Evolutionary conservation across 2,329 filamentous ascomycete species (phyloP), one percentile per base, ranked within the genome.

Genomic region (Fusarium ramigenum): DNA sequence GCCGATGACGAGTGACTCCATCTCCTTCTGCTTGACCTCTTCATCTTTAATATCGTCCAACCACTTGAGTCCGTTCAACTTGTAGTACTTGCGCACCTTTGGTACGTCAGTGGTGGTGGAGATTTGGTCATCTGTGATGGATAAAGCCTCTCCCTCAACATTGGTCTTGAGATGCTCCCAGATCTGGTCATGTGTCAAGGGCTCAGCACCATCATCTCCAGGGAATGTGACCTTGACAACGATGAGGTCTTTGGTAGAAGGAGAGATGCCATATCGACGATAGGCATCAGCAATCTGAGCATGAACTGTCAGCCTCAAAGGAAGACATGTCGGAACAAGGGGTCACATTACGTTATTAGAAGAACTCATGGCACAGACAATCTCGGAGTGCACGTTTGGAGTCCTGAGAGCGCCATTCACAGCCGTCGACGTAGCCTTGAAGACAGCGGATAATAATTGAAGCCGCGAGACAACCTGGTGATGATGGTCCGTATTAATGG

Each of bases 231-330:
- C 87, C 80, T 98, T 98, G 78, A 98, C 87, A 11, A 93, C 91
- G 6, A 98, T 84, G n/a, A 99, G 83, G 75, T 91, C 83, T 49
- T 87, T 91, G 5, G 93, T 96, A 16, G 86, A 84, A 18, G 93
- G 89, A 2, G 89, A 86, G 65, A 98, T 91, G 53, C 96, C 96
- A 79, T 96, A 97, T 60, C 92, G 92, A 37, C 94, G 92, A 83
- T 98, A 98, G 1, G 95, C 92, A 76, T 98, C 95, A 58, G 94
- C 90, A 78, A 99, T 98, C 94, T 97, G 58, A 11, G 37, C 11
- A 37, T 37, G 58, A 56, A 8, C 52, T 52, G 72, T 74, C 54
- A 69, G 68, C 50, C 57, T 56, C n/a, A 23, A 52, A 23, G 30
- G 39, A 49, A 50, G 28, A 50, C 32, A 34, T 18, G 9, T 21